Conservation (phyloP, 345 rosid genomes). For the Physaria fendleri region DNA sequence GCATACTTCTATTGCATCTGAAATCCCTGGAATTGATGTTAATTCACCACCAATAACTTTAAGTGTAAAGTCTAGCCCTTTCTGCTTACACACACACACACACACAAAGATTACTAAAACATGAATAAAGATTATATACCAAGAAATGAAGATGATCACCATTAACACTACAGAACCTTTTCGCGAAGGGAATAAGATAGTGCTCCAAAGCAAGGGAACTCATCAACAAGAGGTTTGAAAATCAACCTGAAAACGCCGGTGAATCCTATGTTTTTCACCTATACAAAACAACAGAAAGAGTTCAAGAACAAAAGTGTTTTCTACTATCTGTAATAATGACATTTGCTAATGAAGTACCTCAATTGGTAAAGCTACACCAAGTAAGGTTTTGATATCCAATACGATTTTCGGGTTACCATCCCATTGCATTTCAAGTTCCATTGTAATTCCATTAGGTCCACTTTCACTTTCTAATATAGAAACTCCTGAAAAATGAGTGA, state of each 20-base stretch:
- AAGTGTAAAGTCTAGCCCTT: conserved; percentile 67
- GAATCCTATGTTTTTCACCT: conserved; percentile 88
- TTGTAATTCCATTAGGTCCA: conserved; percentile 41
- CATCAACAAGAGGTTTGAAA: conserved; percentile 75
- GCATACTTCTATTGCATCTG: conserved; percentile 76
- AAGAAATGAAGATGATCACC: background rate
- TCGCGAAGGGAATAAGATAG: conserved; percentile 67
- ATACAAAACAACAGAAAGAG: conserved; percentile 18
- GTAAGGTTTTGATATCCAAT: conserved; percentile 60
- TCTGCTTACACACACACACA: conserved; percentile 39
- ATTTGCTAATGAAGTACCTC: conserved; percentile 42
- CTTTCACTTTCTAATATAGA: conserved; percentile 56
- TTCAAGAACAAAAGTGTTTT: background rate
- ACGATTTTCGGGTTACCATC: conserved; percentile 81
- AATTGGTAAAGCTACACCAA: conserved; percentile 71
- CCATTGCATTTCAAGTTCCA: conserved; percentile 96
- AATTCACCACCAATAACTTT: conserved; percentile 74
- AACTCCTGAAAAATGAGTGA: conserved; percentile 43
- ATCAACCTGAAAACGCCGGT: conserved; percentile 92
- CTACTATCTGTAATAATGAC: background rate
- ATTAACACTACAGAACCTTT: conserved; percentile 48
- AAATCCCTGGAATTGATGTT: conserved; percentile 77
- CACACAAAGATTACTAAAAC: background rate
- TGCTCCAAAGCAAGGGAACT: conserved; percentile 90
- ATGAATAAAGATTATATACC: background rate